These are phyloP conservation scores for Theobroma grandiflorum DNA, from an alignment of 441 rosid genomes.

Conservation along the genomic window DNA sequence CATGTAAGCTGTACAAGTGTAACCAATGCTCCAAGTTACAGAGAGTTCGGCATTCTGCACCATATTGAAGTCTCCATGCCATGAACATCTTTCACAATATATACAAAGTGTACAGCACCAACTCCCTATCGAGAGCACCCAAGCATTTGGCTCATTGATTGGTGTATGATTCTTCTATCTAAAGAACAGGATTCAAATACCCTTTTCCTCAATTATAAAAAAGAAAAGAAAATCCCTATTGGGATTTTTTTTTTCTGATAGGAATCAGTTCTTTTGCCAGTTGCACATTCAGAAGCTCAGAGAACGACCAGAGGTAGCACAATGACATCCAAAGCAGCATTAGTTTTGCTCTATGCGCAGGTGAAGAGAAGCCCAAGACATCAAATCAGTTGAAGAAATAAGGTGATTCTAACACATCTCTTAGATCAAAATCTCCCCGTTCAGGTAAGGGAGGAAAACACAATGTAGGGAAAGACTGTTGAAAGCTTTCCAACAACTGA, in stretches of 20 bases:
- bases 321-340: background rate
- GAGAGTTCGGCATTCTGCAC: background rate
- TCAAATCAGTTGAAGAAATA: conserved; percentile 87
- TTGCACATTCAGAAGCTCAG: background rate
- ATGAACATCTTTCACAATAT: conserved; percentile 28
- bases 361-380: background rate
- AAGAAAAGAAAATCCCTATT: background rate
- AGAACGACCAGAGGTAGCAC: conserved; percentile 7
- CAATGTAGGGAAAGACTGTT: conserved; percentile 71
- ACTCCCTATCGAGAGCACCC: background rate
- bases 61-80: conserved; percentile 4
- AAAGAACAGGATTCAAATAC: too few relatives aligned
- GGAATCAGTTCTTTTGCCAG: background rate
- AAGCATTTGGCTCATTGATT: too few relatives aligned
- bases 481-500: conserved; percentile 91
- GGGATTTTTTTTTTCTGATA: conserved; percentile 10
- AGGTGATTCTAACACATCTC: conserved; percentile 79
- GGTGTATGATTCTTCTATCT: too few relatives aligned
- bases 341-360: background rate
- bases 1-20: conserved; percentile 23
- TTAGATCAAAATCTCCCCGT: conserved; percentile 90
- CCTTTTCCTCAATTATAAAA: too few relatives aligned
- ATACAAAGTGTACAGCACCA: conserved; percentile 24
- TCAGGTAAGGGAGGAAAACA: conserved; percentile 83
- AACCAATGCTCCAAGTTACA: conserved; percentile 1